Percentiles rank a stretch among this genome's conserved stretches.
phyloP scores from a whole-genome alignment of 371 early-diverging fungal species.

The Mortierella sp. region DNA sequence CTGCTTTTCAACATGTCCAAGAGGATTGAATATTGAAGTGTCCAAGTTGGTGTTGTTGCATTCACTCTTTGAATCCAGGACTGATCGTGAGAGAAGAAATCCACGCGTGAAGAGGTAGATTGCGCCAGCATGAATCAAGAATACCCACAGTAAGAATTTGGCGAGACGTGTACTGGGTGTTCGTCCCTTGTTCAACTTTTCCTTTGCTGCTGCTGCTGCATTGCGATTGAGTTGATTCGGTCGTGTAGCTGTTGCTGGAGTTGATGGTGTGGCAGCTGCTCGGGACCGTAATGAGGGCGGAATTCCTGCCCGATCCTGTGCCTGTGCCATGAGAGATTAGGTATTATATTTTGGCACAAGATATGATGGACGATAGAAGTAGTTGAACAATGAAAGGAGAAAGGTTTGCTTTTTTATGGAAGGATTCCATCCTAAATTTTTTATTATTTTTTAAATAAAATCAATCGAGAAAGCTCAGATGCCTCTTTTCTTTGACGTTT shows the following conservation, averaged over 20 bases:
- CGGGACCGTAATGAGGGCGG: conserved; percentile 19
- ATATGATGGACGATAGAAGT: background rate
- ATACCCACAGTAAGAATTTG: conserved; percentile 52
- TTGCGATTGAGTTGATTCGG: background rate
- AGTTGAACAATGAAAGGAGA: background rate
- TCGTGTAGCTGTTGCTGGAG: background rate
- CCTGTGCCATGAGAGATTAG: conserved; percentile 21
- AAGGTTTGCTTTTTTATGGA: background rate
- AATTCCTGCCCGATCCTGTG: conserved; percentile 7
- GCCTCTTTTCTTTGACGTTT: conserved; percentile 10
- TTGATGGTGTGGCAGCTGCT: background rate
- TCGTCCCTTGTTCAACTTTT: conserved; percentile 21
- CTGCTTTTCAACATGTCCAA: background rate
- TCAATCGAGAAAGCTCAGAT: background rate
- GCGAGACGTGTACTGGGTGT: conserved; percentile 53
- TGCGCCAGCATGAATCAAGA: conserved; percentile 59
- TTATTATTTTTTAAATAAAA: too few species aligned
- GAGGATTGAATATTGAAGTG: conserved; percentile 14
- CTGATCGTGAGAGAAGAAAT: conserved; percentile 85
- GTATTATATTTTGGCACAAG: background rate
- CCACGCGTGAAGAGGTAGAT: conserved; percentile 85
- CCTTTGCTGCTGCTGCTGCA: background rate
- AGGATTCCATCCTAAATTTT: too few species aligned
- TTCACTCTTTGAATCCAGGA: conserved; percentile 69
- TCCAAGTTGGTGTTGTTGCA: conserved; percentile 58